Evolutionary conservation across 495 filamentous ascomycete species (phyloP), one percentile per base, ranked within the genome.

Genomic region (Trichoderma erinaceum): DNA sequence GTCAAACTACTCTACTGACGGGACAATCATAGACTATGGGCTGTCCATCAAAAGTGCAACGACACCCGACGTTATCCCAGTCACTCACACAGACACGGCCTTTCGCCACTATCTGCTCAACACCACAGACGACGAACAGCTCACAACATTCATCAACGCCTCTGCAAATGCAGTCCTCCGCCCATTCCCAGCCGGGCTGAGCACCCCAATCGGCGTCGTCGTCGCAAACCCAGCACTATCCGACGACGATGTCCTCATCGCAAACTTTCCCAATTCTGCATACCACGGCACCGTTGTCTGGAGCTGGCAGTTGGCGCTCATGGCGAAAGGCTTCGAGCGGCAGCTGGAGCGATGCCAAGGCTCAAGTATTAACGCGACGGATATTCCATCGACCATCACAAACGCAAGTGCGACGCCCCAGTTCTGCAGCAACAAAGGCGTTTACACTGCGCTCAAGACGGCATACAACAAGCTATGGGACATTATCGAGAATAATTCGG

Each of bases 231-330:
- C 87, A 0, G 86, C 87, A 1, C 88, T 83, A 67, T 84, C 84
- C 2, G 78, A 71, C 0, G 76, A 82, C 48, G 75, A 79, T 0
- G 79, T 76, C 8, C 82, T 84, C 43, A 78, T 81, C 6, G 74
- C 70, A 5, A 86, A 86, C 67, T 90, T 78, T 67, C 85, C 84
- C 0, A 84, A 78, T 7, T 76, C 77, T 41, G 84, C 84, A 0
- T 90, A 89, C 68, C 87, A 90, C 69, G 87, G 87, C 0, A 87
- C 86, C 0, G 87, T 90, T 0, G 79, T 90, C 10, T 89, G 87
- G 87, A 79, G 80, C 66, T 90, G 87, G 86, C 87, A 82, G 46
- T 76, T 88, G 32, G 84, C 86, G 4, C 88, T 89, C 86, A 87
- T 88, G 84, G 86, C 82, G 0, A 78, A 77, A 27, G 87, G 87